Conservation (phyloP, 495 filamentous ascomycete genomes). For the Sphaerosporella brunnea region DNA sequence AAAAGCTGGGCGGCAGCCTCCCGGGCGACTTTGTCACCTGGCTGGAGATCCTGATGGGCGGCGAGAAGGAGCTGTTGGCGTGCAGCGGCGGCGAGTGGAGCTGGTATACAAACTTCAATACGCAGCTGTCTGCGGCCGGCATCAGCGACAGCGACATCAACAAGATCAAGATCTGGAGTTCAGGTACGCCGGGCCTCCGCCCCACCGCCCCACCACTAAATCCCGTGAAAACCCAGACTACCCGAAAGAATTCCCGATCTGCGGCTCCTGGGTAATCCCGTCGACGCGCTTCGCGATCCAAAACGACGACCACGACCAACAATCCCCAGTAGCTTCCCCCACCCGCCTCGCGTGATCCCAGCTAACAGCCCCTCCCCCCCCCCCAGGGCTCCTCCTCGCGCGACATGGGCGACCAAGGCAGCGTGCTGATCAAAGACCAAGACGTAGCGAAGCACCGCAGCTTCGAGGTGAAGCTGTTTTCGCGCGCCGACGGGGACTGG, state of each 20-base stretch:
- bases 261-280: constrained; percentile 25
- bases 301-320: constrained; percentile 28
- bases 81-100: constrained; percentile 24
- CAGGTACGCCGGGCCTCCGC: constrained; percentile 3
- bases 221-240: constrained; percentile 13
- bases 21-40: constrained; percentile 25
- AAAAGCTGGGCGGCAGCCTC: constrained; percentile 24
- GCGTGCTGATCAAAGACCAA: constrained; percentile 27
- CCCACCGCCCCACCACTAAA: not conserved
- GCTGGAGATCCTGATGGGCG: constrained; percentile 26
- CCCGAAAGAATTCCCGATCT: constrained; percentile 27
- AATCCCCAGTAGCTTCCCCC: constrained; percentile 15
- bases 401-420: constrained; percentile 26
- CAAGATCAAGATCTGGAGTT: constrained; percentile 27
- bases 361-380: constrained; percentile 3
- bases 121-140: constrained; percentile 12
- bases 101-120: constrained; percentile 28
- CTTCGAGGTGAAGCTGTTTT: constrained; percentile 25
- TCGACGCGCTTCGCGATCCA: constrained; percentile 27
- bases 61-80: constrained; percentile 20
- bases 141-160: constrained; percentile 17
- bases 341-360: not conserved
- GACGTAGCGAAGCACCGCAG: constrained; percentile 20
- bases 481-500: constrained; percentile 27
- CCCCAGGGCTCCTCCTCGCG: constrained; percentile 24